Percentiles rank a stretch among this genome's conserved stretches.
Evolutionary conservation across 2,329 filamentous ascomycete genomes (phyloP).

Genomic region (Metarhizium album): DNA sequence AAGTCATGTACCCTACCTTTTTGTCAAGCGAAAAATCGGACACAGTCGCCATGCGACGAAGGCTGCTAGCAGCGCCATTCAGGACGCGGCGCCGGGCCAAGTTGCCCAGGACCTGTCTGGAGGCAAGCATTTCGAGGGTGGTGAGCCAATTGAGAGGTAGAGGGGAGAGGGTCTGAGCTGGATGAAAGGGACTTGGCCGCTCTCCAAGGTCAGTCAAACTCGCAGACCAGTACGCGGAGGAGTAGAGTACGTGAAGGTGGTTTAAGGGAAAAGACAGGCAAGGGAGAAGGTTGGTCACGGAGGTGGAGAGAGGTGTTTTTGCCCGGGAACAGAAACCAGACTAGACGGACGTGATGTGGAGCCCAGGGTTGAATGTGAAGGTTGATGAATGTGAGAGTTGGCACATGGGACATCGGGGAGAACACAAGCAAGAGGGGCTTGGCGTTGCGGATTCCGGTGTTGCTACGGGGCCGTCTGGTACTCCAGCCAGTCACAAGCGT

Average conservation of each 20-base stretch:
- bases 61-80: conserved; percentile 45
- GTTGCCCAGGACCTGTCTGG: conserved; percentile 58
- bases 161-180: conserved; percentile 17
- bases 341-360: conserved; percentile 7
- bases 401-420: too few species aligned
- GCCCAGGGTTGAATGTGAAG: conserved; percentile 1
- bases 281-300: conserved; percentile 7
- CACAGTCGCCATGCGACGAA: conserved; percentile 73
- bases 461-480: not conserved
- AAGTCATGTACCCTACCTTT: conserved; percentile 49
- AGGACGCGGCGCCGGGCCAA: conserved; percentile 50
- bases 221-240: conserved; percentile 5
- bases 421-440: not conserved
- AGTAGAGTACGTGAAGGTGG: conserved; percentile 5
- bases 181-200: conserved; percentile 11
- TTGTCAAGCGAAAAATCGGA: conserved; percentile 76
- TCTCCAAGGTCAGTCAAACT: conserved; percentile 11
- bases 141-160: conserved; percentile 22
- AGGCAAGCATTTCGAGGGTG: conserved; percentile 51
- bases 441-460: not conserved
- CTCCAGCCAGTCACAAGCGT: conserved; percentile 14
- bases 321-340: conserved; percentile 7
- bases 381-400: conserved; percentile 1
- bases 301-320: conserved; percentile 20
- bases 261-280: conserved; percentile 15